Evolutionary conservation across 1,139 yeast genomes (phyloP), one percentile per base, ranked within the genome.

Genomic region (Saccharomyces pastorianus): DNA sequence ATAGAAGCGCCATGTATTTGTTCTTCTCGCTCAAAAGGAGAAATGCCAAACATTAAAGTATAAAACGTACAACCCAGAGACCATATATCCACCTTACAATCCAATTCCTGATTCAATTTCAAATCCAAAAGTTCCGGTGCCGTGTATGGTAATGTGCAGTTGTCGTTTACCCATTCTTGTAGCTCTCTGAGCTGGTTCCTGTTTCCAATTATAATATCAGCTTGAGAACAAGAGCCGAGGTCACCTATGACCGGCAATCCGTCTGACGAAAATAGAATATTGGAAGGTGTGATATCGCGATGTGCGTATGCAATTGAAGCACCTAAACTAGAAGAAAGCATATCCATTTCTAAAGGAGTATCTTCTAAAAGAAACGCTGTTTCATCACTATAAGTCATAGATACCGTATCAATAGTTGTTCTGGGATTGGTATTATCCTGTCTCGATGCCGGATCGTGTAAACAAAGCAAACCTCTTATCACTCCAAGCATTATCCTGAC

Each of bases 51-150:
- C 70, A 93, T 77, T 59, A 88, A 73, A 1, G 91, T 81, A 70
- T 86, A 91, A 26, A 89, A 67, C 1, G 89, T 75, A 65, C 97
- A 89, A 0, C 98, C 98, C 34, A 90, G 69, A 5, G 95, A 85
- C 98, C 98, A 91, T 17, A 91, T 81, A 66, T 91, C 98, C 4
- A 87, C 84, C 54, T 80, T 78, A 65, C 87, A 96, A 56, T 84
- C 83, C 49, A 91, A 76, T 4, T 71, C 70, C 13, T 80, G 69
- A 50, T 84, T 84, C 0, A 88, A 80, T 51, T 81, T 82, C 51
- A 89, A 87, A 62, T 88, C 93, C 56, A 90, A 74, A 49, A 91
- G 74, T 65, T 91, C 98, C 0, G 98, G 98, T 0, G 97, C 96
- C 42, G 96, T 73, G 68, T 86, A 91, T 0, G 95, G 93, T 56